Conservation (phyloP, 805 yeast species). For the Saccharomycopsis capsularis region DNA sequence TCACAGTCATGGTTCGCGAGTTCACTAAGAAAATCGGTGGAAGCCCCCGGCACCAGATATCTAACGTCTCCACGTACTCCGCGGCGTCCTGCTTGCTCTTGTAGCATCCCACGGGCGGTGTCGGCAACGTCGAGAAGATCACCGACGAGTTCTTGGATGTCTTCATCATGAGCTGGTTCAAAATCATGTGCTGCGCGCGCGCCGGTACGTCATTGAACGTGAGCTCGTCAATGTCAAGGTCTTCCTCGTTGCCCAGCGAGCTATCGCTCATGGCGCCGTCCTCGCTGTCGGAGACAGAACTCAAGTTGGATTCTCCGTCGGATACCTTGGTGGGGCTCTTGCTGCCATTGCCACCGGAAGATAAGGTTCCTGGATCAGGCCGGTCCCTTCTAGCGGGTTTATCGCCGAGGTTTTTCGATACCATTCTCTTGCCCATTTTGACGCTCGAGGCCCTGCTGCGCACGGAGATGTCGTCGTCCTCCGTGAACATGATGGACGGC, state of each 20-base stretch:
- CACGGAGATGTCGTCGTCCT: constrained; percentile 23
- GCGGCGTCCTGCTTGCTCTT: constrained; percentile 57
- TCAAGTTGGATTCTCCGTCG: neutral
- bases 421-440: neutral
- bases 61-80: constrained; percentile 69
- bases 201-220: constrained; percentile 88
- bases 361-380: neutral
- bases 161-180: constrained; percentile 76
- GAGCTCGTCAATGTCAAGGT: constrained; percentile 29
- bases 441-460: constrained; percentile 7
- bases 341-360: neutral
- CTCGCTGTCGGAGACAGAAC: constrained; percentile 5
- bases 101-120: constrained; percentile 81
- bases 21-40: constrained; percentile 82
- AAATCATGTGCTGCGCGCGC: constrained; percentile 78
- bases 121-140: constrained; percentile 83
- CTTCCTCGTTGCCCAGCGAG: constrained; percentile 24
- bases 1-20: constrained; percentile 92
- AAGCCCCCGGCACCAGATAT: constrained; percentile 71
- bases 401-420: neutral
- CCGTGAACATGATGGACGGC: constrained; percentile 55
- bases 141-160: constrained; percentile 62
- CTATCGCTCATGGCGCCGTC: constrained; percentile 23
- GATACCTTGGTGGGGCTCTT: neutral
- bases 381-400: neutral